Evolutionary conservation across 1,284 basidiomycete species (phyloP), one percentile per base, ranked within the genome.

Genomic region (Violaceomyces palustris): DNA sequence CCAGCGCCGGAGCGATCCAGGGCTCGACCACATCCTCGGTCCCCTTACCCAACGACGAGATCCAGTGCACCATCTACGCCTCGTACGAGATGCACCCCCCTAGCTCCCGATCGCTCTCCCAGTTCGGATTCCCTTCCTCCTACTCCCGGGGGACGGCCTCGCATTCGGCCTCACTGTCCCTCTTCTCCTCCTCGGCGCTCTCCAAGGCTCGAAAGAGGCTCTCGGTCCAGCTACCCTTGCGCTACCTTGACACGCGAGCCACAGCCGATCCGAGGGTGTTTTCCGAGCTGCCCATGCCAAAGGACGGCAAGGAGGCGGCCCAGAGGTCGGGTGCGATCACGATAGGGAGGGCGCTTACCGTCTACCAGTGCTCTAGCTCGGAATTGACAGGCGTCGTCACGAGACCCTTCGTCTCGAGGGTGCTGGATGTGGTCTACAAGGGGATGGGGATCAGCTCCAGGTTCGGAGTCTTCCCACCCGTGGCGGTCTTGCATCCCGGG

Each of bases 1-100:
- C n/a, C n/a, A n/a, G n/a, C n/a, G n/a, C n/a, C n/a, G n/a, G n/a
- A n/a, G n/a, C n/a, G n/a, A n/a, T n/a, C n/a, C n/a, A n/a, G n/a
- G n/a, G n/a, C n/a, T n/a, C n/a, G n/a, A n/a, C n/a, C n/a, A n/a
- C n/a, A n/a, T n/a, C n/a, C n/a, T n/a, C n/a, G n/a, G n/a, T n/a
- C n/a, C n/a, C n/a, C n/a, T n/a, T n/a, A n/a, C n/a, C n/a, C n/a
- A n/a, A n/a, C n/a, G n/a, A n/a, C n/a, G n/a, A n/a, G n/a, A n/a
- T 59, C n/a, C 56, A 59, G 22, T 59, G 56, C 19, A 59, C 51
- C 3, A 28, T 59, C 6, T 59, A 48, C 18, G 56, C 56, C 6
- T 44, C 40, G 23, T 53, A 59, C 34, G 56, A 59, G 6, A 3
- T 38, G 24, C 15, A 30, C 14, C 22, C 36, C 11, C 50, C 51